Conservation (phyloP, 257 asterid genomes). For the Nicotiana tabacum region DNA sequence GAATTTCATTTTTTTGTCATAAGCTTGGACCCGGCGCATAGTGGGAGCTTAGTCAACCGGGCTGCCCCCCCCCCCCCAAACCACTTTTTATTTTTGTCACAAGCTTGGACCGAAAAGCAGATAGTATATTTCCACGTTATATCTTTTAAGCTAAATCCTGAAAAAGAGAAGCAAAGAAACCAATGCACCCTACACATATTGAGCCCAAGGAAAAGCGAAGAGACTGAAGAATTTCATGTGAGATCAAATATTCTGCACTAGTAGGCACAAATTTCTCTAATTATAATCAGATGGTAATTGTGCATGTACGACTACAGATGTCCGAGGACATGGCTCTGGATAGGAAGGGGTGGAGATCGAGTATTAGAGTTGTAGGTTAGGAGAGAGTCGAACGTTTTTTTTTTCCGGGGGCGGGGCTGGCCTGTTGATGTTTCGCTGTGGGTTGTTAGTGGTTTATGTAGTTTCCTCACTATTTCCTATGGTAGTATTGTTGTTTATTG, state of each 20-base stretch:
- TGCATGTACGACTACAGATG: neutral
- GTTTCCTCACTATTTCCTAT: no score
- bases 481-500: no score
- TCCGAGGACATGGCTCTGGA: no score
- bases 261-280: neutral
- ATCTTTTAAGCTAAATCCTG: neutral
- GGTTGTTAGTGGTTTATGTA: no score
- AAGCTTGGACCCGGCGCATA: neutral
- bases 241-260: neutral
- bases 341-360: no score
- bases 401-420: no score
- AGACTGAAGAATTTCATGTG: neutral
- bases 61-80: no score
- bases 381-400: no score
- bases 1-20: neutral
- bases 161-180: neutral
- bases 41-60: no score
- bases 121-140: neutral
- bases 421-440: no score
- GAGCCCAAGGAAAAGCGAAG: neutral
- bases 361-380: no score
- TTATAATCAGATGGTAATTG: neutral
- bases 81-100: neutral
- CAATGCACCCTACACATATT: slow-evolving; percentile 3
- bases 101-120: neutral